phyloP scores from a whole-genome alignment of 768 basidiomycete species.

The Rhizopogon vesiculosus region DNA sequence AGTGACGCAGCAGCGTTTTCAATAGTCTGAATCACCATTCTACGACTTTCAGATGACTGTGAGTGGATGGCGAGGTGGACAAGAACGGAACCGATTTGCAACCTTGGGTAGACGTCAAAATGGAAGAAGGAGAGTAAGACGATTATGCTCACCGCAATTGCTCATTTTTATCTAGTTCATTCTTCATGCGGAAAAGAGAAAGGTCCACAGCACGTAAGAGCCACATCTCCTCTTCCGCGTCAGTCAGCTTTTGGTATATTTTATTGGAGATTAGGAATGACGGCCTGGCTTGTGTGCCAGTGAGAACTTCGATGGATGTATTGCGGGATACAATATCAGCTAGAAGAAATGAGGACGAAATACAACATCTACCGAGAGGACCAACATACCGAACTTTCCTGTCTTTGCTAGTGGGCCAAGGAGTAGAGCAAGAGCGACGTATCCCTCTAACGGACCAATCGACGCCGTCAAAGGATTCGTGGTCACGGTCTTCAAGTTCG shows the following conservation, averaged over 20 bases:
- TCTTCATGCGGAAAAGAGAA: conserved; percentile 39
- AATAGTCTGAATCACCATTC: conserved; percentile 40
- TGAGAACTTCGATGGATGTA: conserved; percentile 41
- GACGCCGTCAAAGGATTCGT: conserved; percentile 54
- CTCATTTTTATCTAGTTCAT: conserved; percentile 50
- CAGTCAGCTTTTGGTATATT: conserved; percentile 68
- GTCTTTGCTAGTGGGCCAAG: conserved; percentile 55
- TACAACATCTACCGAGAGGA: conserved; percentile 5
- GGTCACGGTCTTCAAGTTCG: conserved; percentile 59
- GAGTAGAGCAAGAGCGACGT: conserved; percentile 66
- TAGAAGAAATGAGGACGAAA: conserved; percentile 14
- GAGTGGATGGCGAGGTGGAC: conserved; percentile 66
- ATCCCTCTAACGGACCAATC: conserved; percentile 79
- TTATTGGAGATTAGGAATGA: conserved; percentile 88
- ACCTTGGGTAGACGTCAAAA: conserved; percentile 29
- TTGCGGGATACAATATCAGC: conserved; percentile 48
- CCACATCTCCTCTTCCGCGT: conserved; percentile 69
- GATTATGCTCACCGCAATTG: conserved; percentile 40
- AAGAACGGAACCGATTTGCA: conserved; percentile 60
- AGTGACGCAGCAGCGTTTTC: conserved; percentile 29
- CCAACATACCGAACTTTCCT: conserved; percentile 48
- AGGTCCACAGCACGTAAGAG: conserved; percentile 61
- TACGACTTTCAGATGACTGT: conserved; percentile 48
- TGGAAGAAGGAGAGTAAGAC: not conserved
- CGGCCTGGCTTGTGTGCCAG: conserved; percentile 55